Base-by-base conservation (phyloP, 164 flowering plant genomes). In the Liquidambar formosana region DNA sequence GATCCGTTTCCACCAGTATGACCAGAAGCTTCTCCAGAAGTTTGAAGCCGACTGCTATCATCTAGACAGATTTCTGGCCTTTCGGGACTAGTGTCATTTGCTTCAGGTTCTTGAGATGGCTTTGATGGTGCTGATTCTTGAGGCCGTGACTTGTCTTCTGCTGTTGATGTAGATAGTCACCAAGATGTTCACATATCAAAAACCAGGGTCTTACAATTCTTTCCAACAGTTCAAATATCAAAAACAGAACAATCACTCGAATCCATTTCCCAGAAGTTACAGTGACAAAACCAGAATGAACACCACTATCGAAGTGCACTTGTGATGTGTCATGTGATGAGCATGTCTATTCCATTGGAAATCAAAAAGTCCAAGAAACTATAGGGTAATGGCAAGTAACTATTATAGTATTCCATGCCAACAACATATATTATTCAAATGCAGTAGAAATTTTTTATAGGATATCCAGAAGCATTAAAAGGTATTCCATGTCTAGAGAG, bases 81-180 rank as follows among this genome's bases (percentile, higher is more conserved):
- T 26, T 75, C 88, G 9, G 63, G 63, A 38, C 46, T 56, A 4
- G 57, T 22, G 19, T 75, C 83, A 57, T 76, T 78, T 46, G 67
- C 70, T 52, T 86, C 88, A 11, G 74, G 60, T 23, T 79, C 85
- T 69, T 80, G 78, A 26, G 83, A 54, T 47, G 82, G 25, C 59
- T 73, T 72, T 45, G 75, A 19, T 27, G 70, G 72, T 1, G 51
- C 63, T 33, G 74, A 23, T 51, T 85, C 91, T 51, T 67, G 71
- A 48, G 54, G 49, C 64, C 46, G 70, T 6, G 68, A 69, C 65
- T 77, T 83, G 44, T 88, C 98, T 69, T 88, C 96, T 54, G 73
- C 54, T 1, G 57, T 33, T 53, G 77, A 59, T 60, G 58, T 68
- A 64, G 69, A 51, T 14, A 58, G 13, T 10, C 10, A 68, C 43